These are phyloP conservation scores for Petunia secreta DNA, from an alignment of 257 asterid species.

Conservation along the genomic window DNA sequence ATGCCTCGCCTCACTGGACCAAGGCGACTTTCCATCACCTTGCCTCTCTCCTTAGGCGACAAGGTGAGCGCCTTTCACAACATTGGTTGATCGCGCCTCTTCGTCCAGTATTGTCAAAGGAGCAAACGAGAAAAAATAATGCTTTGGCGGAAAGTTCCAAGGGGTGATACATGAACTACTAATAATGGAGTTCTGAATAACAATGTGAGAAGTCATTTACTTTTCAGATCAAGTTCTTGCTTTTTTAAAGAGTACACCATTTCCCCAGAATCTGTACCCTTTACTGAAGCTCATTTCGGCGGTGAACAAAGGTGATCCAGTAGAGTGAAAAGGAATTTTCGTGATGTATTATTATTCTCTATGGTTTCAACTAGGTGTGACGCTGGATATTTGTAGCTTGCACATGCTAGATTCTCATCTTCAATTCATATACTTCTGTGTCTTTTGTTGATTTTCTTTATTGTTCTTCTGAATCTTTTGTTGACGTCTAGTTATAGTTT, in stretches of 20 bases:
- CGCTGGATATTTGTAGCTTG: neutral
- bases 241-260: neutral
- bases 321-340: neutral
- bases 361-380: neutral
- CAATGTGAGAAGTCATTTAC: neutral
- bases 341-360: neutral
- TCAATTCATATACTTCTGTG: neutral
- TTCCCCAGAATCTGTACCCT: neutral
- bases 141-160: neutral
- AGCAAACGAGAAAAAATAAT: neutral
- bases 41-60: no score
- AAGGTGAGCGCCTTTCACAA: no score
- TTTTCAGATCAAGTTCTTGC: neutral
- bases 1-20: no score
- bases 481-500: neutral
- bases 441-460: neutral
- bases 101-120: neutral
- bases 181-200: neutral
- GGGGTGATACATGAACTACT: neutral
- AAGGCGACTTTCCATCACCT: no score
- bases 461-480: neutral
- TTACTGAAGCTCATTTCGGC: neutral
- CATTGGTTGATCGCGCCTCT: neutral
- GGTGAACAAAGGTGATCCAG: neutral
- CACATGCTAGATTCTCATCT: neutral